These are phyloP conservation scores for Lachancea sp. DNA, from an alignment of 805 yeast genomes.

Conservation along the genomic window DNA sequence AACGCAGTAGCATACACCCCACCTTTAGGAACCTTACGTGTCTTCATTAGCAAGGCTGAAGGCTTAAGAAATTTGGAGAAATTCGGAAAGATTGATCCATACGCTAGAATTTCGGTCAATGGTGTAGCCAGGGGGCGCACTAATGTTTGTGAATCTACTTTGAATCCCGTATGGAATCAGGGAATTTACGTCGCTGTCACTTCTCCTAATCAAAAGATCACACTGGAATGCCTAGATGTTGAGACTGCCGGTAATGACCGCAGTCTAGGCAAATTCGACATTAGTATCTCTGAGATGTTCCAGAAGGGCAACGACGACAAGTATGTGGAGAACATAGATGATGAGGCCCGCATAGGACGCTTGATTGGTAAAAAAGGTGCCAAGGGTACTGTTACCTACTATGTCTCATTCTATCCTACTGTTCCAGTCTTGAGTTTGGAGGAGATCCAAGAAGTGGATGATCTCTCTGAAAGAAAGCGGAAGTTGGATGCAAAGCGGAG, in stretches of 20 bases:
- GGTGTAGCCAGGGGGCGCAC: slow-evolving; percentile 77
- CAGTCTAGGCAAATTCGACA: slow-evolving; percentile 74
- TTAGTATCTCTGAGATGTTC: slow-evolving; percentile 62
- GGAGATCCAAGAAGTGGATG: slow-evolving; percentile 55
- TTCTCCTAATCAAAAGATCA: slow-evolving; percentile 72
- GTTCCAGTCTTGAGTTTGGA: slow-evolving; percentile 72
- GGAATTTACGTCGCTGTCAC: slow-evolving; percentile 75
- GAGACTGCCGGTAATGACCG: slow-evolving; percentile 76
- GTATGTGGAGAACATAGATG: slow-evolving; percentile 51
- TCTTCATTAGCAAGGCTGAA: slow-evolving; percentile 62
- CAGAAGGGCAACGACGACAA: slow-evolving; percentile 54
- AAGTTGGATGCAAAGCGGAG: slow-evolving; percentile 29
- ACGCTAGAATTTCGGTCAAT: slow-evolving; percentile 70
- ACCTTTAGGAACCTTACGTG: slow-evolving; percentile 87
- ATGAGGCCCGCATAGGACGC: slow-evolving; percentile 51
- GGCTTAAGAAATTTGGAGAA: slow-evolving; percentile 79
- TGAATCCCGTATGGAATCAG: slow-evolving; percentile 82
- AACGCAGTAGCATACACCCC: slow-evolving; percentile 82
- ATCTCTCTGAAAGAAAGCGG: slow-evolving; percentile 35
- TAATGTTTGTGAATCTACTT: slow-evolving; percentile 52
- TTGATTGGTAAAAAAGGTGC: slow-evolving; percentile 74
- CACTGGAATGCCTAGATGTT: slow-evolving; percentile 89
- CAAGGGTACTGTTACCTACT: slow-evolving; percentile 71
- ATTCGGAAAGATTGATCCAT: slow-evolving; percentile 90
- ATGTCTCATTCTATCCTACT: slow-evolving; percentile 77